phyloP scores from a whole-genome alignment of 164 flowering plant genomes.

The Amborella trichopoda region DNA sequence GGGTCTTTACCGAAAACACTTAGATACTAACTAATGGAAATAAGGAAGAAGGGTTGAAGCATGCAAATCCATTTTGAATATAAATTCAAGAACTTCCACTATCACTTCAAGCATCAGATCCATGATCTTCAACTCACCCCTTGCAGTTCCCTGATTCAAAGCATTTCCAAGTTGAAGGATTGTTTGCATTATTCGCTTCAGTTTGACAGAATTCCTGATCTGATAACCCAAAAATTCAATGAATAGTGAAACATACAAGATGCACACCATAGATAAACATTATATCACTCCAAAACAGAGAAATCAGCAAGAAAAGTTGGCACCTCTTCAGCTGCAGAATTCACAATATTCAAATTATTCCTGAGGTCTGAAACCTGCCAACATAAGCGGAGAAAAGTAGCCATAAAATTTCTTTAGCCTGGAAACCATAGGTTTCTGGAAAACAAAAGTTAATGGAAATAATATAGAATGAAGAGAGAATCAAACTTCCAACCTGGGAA shows the following conservation, averaged over 20 bases:
- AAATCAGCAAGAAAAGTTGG: background rate
- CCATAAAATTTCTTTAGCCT: conserved; percentile 1
- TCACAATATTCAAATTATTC: conserved; percentile 52
- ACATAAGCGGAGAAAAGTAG: background rate
- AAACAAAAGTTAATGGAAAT: background rate
- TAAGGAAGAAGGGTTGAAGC: too few species aligned
- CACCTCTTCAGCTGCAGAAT: conserved; percentile 75
- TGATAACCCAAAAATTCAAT: too few species aligned
- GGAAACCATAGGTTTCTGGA: background rate
- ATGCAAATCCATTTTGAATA: too few species aligned
- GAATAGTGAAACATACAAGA: too few species aligned
- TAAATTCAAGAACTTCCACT: too few species aligned
- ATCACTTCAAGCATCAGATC: too few species aligned
- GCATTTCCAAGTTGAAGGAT: conserved; percentile 93
- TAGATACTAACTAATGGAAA: too few species aligned
- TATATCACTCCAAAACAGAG: background rate
- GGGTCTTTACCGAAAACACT: too few species aligned
- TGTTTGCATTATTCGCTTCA: conserved; percentile 87
- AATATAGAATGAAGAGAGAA: background rate
- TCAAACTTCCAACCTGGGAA: conserved; percentile 57
- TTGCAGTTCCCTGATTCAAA: conserved; percentile 91
- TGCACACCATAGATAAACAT: too few species aligned
- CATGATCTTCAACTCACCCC: conserved; percentile 65
- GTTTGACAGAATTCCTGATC: conserved; percentile 64
- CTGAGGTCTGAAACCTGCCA: conserved; percentile 73